These are phyloP conservation scores for Tubosaeta sp. DNA, from an alignment of 768 basidiomycete species.

Conservation along the genomic window DNA sequence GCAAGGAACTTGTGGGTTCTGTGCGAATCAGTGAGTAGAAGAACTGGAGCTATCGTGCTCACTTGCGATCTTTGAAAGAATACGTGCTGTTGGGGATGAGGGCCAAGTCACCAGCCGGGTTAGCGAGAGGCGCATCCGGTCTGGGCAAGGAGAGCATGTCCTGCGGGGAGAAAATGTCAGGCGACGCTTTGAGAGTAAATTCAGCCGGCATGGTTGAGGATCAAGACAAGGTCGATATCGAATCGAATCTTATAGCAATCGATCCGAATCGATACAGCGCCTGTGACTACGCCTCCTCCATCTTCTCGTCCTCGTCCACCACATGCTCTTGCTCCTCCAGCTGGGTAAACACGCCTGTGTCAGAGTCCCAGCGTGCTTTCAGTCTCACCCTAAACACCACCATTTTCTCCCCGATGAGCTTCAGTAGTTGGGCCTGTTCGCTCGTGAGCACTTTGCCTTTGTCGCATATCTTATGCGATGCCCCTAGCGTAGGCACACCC, in stretches of 20 bases:
- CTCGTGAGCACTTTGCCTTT: slow-evolving; percentile 72
- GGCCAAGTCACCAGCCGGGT: slow-evolving; percentile 63
- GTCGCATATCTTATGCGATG: slow-evolving; percentile 80
- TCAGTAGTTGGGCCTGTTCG: slow-evolving; percentile 91
- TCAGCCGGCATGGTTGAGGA: slow-evolving; percentile 32
- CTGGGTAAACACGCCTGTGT: slow-evolving; percentile 59
- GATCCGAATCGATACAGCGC: slow-evolving; percentile 1
- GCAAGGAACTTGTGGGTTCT: slow-evolving; percentile 72
- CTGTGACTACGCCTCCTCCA: slow-evolving; percentile 45
- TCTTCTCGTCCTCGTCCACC: slow-evolving; percentile 38
- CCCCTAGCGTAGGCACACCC: slow-evolving; percentile 81
- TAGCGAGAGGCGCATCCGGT: slow-evolving; percentile 64
- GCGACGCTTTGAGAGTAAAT: slow-evolving; percentile 57
- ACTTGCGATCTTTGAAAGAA: slow-evolving; percentile 73
- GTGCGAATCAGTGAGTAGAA: background rate
- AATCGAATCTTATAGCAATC: background rate
- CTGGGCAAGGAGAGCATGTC: slow-evolving; percentile 67
- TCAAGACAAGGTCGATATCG: slow-evolving; percentile 28
- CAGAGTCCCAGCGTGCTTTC: slow-evolving; percentile 68
- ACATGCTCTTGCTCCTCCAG: slow-evolving; percentile 38
- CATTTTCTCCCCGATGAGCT: slow-evolving; percentile 87
- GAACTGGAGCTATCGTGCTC: slow-evolving; percentile 21
- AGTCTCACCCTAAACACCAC: slow-evolving; percentile 76
- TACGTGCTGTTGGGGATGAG: slow-evolving; percentile 64
- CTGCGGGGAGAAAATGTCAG: slow-evolving; percentile 63